Evolutionary conservation across 2,329 filamentous ascomycete genomes (phyloP).

Genomic region (Fusarium verrucosum): DNA sequence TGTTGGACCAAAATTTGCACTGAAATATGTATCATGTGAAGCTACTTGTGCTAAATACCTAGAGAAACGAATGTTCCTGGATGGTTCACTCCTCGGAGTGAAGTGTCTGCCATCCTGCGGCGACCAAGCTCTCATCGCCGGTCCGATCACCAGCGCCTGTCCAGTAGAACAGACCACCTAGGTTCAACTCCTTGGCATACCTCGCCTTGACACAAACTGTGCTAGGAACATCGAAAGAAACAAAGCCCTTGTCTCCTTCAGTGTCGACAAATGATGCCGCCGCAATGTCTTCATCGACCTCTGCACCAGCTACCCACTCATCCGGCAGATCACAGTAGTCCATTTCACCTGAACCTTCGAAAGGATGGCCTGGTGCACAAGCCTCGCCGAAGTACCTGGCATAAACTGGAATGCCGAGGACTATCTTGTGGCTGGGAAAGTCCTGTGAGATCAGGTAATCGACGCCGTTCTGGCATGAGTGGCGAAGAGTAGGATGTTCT

Average conservation of each 20-base stretch:
- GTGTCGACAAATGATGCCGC: conserved; percentile 66
- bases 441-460: conserved; percentile 62
- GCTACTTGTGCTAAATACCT: not conserved
- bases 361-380: conserved; percentile 62
- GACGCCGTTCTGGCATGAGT: conserved; percentile 65
- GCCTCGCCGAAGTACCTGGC: conserved; percentile 69
- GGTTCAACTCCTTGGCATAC: conserved; percentile 62
- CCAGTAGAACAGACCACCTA: conserved; percentile 76
- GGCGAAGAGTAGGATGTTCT: conserved; percentile 43
- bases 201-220: conserved; percentile 70
- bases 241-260: conserved; percentile 58
- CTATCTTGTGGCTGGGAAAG: conserved; percentile 66
- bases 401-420: conserved; percentile 71
- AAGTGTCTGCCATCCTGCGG: conserved; percentile 66
- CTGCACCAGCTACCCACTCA: conserved; percentile 54
- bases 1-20: not conserved
- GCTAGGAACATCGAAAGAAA: conserved; percentile 70
- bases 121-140: conserved; percentile 65
- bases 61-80: no score
- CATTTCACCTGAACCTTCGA: conserved; percentile 60
- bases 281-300: conserved; percentile 60
- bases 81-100: not conserved
- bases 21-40: not conserved
- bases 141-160: conserved; percentile 68
- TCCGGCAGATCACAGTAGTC: conserved; percentile 70